These are phyloP conservation scores for Chlamydomonas asymmetrica DNA, from an alignment of 139 green algal genomes.

Conservation along the genomic window DNA sequence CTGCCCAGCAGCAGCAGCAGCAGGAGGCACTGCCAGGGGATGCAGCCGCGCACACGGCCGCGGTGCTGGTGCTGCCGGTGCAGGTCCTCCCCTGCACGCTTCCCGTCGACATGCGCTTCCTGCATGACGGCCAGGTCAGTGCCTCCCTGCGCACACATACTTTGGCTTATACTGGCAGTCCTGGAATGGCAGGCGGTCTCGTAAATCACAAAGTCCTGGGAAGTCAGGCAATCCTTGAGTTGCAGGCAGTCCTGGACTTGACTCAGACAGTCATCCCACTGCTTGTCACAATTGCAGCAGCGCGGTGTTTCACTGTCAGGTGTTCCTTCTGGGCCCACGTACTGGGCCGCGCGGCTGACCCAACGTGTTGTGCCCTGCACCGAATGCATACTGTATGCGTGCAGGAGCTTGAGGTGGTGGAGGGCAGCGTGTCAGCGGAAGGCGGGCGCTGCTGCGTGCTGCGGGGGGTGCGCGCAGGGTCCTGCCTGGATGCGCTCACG, in stretches of 20 bases:
- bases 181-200: too few relatives aligned
- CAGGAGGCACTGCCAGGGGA: not conserved
- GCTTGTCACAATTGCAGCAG: too few relatives aligned
- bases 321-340: too few relatives aligned
- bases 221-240: too few relatives aligned
- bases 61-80: constrained; percentile 32
- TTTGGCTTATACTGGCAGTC: not conserved
- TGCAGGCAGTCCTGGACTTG: too few relatives aligned
- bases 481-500: constrained; percentile 42
- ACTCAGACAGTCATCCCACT: too few relatives aligned
- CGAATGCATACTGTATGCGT: too few relatives aligned
- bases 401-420: too few relatives aligned
- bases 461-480: constrained; percentile 43
- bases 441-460: constrained; percentile 27
- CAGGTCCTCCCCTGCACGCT: constrained; percentile 43
- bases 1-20: not conserved
- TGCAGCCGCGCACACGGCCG: constrained; percentile 11
- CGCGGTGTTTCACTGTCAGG: too few relatives aligned
- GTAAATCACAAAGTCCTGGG: too few relatives aligned
- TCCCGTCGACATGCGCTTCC: constrained; percentile 37
- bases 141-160: not conserved
- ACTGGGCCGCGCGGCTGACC: too few relatives aligned
- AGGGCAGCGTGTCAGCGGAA: not conserved
- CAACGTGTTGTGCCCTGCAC: too few relatives aligned
- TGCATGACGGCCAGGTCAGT: constrained; percentile 25